phyloP scores from a whole-genome alignment of 495 filamentous ascomycete species.

The Penicillium samsonianum region DNA sequence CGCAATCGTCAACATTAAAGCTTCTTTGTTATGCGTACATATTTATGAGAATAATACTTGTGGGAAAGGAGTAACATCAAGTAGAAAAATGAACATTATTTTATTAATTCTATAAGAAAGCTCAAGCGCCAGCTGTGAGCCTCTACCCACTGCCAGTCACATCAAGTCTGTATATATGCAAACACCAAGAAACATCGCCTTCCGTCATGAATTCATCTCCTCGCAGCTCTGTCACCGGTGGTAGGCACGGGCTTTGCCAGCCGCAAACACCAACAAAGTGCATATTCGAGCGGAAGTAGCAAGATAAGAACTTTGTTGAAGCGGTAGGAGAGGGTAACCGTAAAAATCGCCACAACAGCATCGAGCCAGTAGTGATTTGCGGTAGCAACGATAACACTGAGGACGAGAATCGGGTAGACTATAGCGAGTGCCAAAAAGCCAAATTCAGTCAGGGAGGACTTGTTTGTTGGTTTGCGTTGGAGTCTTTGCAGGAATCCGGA shows the following conservation, averaged over 20 bases:
- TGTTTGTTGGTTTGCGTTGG: slow-evolving; percentile 38
- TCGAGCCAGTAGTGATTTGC: slow-evolving; percentile 70
- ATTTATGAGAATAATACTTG: no score
- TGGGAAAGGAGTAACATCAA: no score
- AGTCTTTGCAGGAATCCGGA: slow-evolving; percentile 51
- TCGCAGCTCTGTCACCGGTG: slow-evolving; percentile 42
- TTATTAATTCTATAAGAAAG: no score
- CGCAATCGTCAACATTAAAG: no score
- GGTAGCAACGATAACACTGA: slow-evolving; percentile 63
- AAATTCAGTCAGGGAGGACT: slow-evolving; percentile 39
- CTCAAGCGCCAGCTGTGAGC: no score
- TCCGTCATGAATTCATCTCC: neutral
- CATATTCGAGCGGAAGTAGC: slow-evolving; percentile 59
- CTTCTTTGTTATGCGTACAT: no score
- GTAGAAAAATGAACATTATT: no score
- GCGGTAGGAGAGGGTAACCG: slow-evolving; percentile 50
- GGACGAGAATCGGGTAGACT: slow-evolving; percentile 57
- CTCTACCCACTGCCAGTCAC: no score
- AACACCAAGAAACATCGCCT: no score
- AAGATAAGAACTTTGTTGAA: slow-evolving; percentile 55
- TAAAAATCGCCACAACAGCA: slow-evolving; percentile 55
- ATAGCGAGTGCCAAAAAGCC: slow-evolving; percentile 52
- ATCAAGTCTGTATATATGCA: no score
- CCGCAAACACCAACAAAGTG: slow-evolving; percentile 54
- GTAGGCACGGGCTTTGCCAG: slow-evolving; percentile 59